phyloP scores from a whole-genome alignment of 1,139 yeast species.

The Nakaseomyces delphensis region DNA sequence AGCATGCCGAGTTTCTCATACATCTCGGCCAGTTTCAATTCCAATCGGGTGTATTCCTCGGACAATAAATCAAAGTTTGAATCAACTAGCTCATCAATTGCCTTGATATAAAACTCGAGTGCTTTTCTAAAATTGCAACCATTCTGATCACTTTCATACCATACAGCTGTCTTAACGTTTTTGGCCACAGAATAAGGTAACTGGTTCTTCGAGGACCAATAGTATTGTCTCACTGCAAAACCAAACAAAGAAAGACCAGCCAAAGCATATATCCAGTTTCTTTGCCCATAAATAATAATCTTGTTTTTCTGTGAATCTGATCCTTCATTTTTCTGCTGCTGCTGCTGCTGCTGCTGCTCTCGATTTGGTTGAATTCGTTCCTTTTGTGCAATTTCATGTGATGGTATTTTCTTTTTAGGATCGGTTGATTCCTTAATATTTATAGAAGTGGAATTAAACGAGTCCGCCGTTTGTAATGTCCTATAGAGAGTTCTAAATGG shows the following conservation, averaged over 20 bases:
- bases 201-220: constrained; percentile 4
- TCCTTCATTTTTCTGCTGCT: not conserved
- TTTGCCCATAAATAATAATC: constrained; percentile 3
- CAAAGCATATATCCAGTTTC: constrained; percentile 1
- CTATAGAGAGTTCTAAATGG: not conserved
- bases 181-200: constrained; percentile 18
- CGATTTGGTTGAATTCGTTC: no score
- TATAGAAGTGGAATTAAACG: no score
- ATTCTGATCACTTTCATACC: constrained; percentile 74
- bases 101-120: constrained; percentile 54
- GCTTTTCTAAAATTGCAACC: constrained; percentile 56
- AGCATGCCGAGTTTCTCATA: constrained; percentile 55
- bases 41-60: constrained; percentile 78
- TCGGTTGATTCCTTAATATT: no score
- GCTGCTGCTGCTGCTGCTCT: not conserved
- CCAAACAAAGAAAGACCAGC: constrained; percentile 3
- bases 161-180: constrained; percentile 43
- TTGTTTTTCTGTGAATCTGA: not conserved
- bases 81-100: constrained; percentile 38
- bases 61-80: constrained; percentile 46
- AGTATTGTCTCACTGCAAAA: constrained; percentile 3
- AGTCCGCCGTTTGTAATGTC: not conserved
- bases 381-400: not conserved
- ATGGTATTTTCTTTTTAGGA: not conserved
- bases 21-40: constrained; percentile 80